Evolutionary conservation across 495 filamentous ascomycete genomes (phyloP).

Genomic region (Penicillium chermesinum): DNA sequence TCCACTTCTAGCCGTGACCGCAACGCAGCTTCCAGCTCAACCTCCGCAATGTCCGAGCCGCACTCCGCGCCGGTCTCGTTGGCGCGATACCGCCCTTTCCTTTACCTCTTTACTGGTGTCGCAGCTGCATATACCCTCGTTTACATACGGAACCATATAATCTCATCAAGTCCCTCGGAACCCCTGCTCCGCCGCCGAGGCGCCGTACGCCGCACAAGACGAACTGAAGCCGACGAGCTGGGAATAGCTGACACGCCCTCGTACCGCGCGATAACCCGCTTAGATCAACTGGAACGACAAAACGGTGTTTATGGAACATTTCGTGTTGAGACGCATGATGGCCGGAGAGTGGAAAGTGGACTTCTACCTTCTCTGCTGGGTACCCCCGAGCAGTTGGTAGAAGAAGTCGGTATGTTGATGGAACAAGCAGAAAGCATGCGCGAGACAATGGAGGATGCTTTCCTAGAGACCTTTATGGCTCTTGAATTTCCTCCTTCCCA

Average conservation of each 20-base stretch:
- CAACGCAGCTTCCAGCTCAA: constrained; percentile 16
- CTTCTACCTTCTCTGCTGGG: constrained; percentile 41
- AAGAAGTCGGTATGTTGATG: constrained; percentile 36
- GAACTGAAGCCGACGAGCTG: constrained; percentile 25
- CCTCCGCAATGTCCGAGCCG: constrained; percentile 33
- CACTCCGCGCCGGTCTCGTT: constrained; percentile 34
- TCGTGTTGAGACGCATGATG: constrained; percentile 45
- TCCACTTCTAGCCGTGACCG: constrained; percentile 12
- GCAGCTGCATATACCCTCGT: constrained; percentile 46
- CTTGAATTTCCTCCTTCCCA: constrained; percentile 41
- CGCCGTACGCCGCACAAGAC: constrained; percentile 39
- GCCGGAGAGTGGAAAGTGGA: constrained; percentile 43
- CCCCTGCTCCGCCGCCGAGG: constrained; percentile 42
- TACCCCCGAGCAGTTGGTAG: constrained; percentile 44
- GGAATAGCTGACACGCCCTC: constrained; percentile 31
- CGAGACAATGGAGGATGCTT: constrained; percentile 48
- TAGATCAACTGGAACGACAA: constrained; percentile 42
- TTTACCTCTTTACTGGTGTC: constrained; percentile 47
- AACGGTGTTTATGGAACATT: constrained; percentile 47
- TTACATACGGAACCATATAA: constrained; percentile 39
- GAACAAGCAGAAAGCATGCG: constrained; percentile 44
- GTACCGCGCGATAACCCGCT: constrained; percentile 38
- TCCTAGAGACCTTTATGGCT: constrained; percentile 46
- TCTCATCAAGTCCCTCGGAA: constrained; percentile 22
- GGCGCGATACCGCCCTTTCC: constrained; percentile 44